These are phyloP conservation scores for Aureobasidium sp. DNA, from an alignment of 2,329 filamentous ascomycete genomes.

Conservation along the genomic window DNA sequence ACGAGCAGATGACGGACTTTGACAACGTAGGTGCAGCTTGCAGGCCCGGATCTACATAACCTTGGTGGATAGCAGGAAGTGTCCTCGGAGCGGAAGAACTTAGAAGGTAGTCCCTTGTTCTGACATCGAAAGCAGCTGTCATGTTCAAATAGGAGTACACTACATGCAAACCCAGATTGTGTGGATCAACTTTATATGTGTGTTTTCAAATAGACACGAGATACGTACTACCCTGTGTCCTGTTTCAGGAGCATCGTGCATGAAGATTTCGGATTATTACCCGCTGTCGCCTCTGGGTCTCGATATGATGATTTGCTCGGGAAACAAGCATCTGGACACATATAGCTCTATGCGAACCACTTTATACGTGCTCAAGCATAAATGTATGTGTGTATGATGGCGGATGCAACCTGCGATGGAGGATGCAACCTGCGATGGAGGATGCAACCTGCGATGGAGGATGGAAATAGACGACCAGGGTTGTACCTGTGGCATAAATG, in stretches of 20 bases:
- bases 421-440: accelerated
- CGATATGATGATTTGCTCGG: background rate
- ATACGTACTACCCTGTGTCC: background rate
- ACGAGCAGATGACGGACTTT: background rate
- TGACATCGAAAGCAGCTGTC: slow-evolving; percentile 6
- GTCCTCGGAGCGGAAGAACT: background rate
- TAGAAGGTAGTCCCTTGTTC: background rate
- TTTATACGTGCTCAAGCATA: background rate
- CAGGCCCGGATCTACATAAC: background rate
- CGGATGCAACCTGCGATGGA: background rate
- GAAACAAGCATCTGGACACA: background rate
- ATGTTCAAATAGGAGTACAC: background rate
- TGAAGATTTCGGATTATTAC: background rate
- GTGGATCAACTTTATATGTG: background rate
- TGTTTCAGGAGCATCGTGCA: background rate
- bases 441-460: too few relatives aligned
- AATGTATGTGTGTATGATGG: background rate
- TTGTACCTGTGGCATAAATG: background rate
- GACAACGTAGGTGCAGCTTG: background rate
- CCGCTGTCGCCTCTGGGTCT: background rate
- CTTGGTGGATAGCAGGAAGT: background rate
- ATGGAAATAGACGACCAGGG: background rate
- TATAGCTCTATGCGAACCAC: background rate
- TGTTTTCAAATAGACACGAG: background rate
- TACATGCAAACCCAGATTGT: background rate